Conservation (phyloP, 108 stramenopile species). For the Pseudonitzschia multistriata region DNA sequence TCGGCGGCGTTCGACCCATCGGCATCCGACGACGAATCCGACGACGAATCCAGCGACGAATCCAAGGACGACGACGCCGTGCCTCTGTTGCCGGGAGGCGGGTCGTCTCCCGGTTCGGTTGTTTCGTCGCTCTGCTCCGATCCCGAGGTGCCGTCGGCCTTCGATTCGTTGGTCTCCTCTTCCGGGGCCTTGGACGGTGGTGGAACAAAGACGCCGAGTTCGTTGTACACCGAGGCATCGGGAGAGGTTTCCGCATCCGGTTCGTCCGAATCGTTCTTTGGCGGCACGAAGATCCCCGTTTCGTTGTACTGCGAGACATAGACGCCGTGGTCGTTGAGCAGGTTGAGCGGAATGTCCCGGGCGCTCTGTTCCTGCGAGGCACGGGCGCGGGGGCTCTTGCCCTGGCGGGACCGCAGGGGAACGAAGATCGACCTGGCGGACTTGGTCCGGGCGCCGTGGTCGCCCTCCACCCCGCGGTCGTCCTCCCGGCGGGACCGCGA, state of each 20-base stretch:
- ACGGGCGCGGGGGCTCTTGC: neutral
- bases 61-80: too few species aligned
- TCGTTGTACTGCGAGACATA: slow-evolving; percentile 14
- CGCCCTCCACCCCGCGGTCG: neutral
- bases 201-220: slow-evolving; percentile 6
- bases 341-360: neutral
- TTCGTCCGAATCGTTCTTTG: neutral
- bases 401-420: neutral
- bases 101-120: too few species aligned
- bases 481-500: neutral
- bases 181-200: too few species aligned
- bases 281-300: neutral
- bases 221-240: neutral
- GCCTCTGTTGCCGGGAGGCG: too few species aligned
- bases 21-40: too few species aligned
- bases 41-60: too few species aligned
- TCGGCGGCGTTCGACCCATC: too few species aligned
- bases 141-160: too few species aligned
- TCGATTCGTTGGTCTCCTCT: too few species aligned
- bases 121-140: too few species aligned
- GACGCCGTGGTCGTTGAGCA: slow-evolving; percentile 7
- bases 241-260: neutral
- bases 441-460: neutral
- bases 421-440: neutral
- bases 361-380: neutral